Evolutionary conservation across 2,329 filamentous ascomycete species (phyloP).

Genomic region (Beauveria sp.): DNA sequence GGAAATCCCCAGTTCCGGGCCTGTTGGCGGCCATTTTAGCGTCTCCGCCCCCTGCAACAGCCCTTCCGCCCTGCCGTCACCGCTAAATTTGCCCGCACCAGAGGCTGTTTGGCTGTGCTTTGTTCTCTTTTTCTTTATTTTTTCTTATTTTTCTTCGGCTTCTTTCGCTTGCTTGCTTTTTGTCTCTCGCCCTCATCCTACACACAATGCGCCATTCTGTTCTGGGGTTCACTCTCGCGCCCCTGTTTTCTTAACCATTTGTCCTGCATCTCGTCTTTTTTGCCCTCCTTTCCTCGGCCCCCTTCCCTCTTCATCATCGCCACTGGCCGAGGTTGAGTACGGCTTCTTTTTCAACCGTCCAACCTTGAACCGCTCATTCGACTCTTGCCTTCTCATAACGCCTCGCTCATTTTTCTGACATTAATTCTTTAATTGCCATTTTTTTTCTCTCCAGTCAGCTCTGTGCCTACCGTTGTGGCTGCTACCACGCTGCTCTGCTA

Average conservation of each 20-base stretch:
- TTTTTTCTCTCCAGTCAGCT: neutral
- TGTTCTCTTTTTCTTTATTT: too few species aligned
- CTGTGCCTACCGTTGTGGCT: neutral
- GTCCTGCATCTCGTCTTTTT: neutral
- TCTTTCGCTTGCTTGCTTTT: neutral
- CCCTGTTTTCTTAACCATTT: neutral
- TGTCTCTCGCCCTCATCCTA: neutral
- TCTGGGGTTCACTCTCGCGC: slow-evolving; percentile 2
- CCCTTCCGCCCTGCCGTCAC: neutral
- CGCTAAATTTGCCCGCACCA: neutral
- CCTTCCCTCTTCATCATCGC: slow-evolving; percentile 2
- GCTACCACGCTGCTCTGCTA: neutral
- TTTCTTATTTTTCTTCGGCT: neutral
- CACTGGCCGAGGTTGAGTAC: neutral
- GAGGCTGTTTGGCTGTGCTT: too few species aligned
- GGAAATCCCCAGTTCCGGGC: too few species aligned
- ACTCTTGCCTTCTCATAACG: neutral
- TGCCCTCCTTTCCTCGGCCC: neutral
- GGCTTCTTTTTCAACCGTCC: neutral
- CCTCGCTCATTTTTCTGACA: neutral
- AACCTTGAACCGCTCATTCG: neutral
- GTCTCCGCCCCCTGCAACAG: neutral
- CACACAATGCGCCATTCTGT: neutral
- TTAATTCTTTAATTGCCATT: neutral
- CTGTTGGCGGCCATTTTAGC: neutral